A percentile compares a stretch with the other conserved stretches of the same genome.
These are phyloP conservation scores for Francoa sonchifolia DNA, from an alignment of 441 rosid genomes.

Conservation along the genomic window DNA sequence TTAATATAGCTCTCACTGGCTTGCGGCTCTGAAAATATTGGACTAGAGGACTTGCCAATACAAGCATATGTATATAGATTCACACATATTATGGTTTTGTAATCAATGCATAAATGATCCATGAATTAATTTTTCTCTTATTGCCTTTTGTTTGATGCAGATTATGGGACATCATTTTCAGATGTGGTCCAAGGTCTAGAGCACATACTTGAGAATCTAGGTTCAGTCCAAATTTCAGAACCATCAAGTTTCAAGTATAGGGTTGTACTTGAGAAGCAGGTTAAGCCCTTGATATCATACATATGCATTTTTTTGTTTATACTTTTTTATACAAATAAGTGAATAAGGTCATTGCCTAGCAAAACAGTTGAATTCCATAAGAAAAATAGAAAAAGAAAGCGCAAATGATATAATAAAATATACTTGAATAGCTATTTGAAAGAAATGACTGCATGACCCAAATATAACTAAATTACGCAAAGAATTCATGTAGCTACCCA, in stretches of 20 bases:
- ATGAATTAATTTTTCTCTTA: neutral
- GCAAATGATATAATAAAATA: neutral
- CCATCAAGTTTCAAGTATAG: constrained; percentile 75
- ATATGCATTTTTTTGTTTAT: neutral
- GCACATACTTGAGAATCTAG: constrained; percentile 57
- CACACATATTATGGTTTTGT: too few relatives aligned
- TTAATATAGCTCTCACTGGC: too few relatives aligned
- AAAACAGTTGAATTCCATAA: neutral
- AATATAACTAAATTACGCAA: too few relatives aligned
- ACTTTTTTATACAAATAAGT: neutral
- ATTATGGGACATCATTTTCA: constrained; percentile 72
- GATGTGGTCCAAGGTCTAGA: constrained; percentile 80
- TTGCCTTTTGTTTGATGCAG: constrained; percentile 26
- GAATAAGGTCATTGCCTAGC: neutral
- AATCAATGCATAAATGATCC: too few relatives aligned
- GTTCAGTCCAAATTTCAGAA: constrained; percentile 44
- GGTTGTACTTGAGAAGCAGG: constrained; percentile 78
- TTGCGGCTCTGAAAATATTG: too few relatives aligned
- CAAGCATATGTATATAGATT: too few relatives aligned
- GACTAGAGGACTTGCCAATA: too few relatives aligned
- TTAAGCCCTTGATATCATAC: constrained; percentile 13
- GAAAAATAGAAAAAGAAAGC: neutral
- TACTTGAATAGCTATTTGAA: too few relatives aligned
- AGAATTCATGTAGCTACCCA: too few relatives aligned
- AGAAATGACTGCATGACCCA: too few relatives aligned